These are phyloP conservation scores for Staphylotrichum longicolle DNA, from an alignment of 495 filamentous ascomycete species.

Conservation along the genomic window DNA sequence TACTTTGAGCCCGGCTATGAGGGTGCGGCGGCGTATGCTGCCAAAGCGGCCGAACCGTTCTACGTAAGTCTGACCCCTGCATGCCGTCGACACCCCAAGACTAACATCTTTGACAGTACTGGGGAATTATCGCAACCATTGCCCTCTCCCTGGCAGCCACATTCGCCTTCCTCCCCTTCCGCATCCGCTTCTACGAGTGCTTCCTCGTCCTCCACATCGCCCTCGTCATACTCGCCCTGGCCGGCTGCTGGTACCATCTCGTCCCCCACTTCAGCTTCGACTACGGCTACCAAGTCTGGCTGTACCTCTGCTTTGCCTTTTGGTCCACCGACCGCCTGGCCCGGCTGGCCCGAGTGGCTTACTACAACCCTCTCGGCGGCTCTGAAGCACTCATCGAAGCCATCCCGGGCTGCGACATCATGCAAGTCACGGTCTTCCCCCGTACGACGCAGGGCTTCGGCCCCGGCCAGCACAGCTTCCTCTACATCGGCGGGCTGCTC, in stretches of 20 bases:
- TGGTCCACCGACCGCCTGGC: not conserved
- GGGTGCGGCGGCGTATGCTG: not conserved
- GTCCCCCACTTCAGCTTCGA: not conserved
- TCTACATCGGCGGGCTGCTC: not conserved
- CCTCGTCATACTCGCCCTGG: not conserved
- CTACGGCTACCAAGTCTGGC: constrained; percentile 1
- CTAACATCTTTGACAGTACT: not conserved
- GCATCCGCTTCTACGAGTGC: not conserved
- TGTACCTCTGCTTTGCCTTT: not conserved
- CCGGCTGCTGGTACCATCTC: not conserved
- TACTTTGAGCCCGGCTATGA: constrained; percentile 1
- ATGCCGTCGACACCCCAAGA: no score
- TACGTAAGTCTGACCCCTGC: not conserved
- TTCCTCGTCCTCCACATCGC: not conserved
- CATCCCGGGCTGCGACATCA: not conserved
- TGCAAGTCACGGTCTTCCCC: not conserved
- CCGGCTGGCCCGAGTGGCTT: not conserved
- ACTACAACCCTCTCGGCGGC: not conserved
- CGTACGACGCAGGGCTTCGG: not conserved
- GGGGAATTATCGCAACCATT: not conserved
- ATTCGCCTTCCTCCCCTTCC: not conserved
- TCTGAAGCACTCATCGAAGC: not conserved
- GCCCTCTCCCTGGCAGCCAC: not conserved
- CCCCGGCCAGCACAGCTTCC: not conserved
- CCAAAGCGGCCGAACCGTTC: not conserved